A percentile compares a stretch with the other conserved stretches of the same genome.
These are phyloP conservation scores for Colletotrichum tanaceti DNA, from an alignment of 2,329 filamentous ascomycete species.

Conservation along the genomic window DNA sequence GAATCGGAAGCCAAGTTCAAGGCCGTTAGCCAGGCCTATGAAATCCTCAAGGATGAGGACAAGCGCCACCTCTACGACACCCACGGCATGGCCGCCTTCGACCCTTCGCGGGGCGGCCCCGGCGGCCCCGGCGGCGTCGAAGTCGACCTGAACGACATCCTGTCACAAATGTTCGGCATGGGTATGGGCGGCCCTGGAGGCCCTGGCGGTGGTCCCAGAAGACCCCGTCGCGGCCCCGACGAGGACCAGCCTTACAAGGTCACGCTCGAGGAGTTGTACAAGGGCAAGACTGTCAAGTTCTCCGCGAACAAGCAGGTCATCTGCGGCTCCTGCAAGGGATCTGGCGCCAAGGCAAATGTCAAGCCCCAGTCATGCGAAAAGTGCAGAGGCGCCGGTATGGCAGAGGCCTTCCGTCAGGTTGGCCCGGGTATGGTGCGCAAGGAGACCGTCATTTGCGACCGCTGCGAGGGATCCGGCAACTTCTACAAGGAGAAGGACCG, in stretches of 20 bases:
- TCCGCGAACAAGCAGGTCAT: slow-evolving; percentile 94
- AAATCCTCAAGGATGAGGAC: slow-evolving; percentile 96
- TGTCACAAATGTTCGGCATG: slow-evolving; percentile 92
- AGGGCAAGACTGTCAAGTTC: slow-evolving; percentile 98
- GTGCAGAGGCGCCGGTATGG: slow-evolving; percentile 84
- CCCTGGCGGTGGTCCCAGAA: slow-evolving; percentile 65
- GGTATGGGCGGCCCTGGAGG: slow-evolving; percentile 63
- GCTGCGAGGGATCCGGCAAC: slow-evolving; percentile 86
- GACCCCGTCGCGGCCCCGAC: slow-evolving; percentile 78
- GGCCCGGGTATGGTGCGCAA: slow-evolving; percentile 89
- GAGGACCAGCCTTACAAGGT: slow-evolving; percentile 94
- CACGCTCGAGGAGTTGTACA: slow-evolving; percentile 93
- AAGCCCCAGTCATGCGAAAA: slow-evolving; percentile 85
- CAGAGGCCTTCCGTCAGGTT: slow-evolving; percentile 82
- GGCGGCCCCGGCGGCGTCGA: slow-evolving; percentile 74
- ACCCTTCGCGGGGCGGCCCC: slow-evolving; percentile 70
- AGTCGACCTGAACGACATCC: slow-evolving; percentile 89
- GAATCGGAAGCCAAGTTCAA: slow-evolving; percentile 95
- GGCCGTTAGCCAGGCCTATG: slow-evolving; percentile 91
- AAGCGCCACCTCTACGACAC: slow-evolving; percentile 92
- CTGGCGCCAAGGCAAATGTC: slow-evolving; percentile 90
- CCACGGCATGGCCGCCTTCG: slow-evolving; percentile 96
- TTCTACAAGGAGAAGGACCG: slow-evolving; percentile 96
- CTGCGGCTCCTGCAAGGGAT: slow-evolving; percentile 87
- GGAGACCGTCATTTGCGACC: slow-evolving; percentile 81